Evolutionary conservation across 225 moss, liverwort and hornwort species (phyloP), one percentile per base, ranked within the genome.

Genomic region (Takakia lepidozioides): DNA sequence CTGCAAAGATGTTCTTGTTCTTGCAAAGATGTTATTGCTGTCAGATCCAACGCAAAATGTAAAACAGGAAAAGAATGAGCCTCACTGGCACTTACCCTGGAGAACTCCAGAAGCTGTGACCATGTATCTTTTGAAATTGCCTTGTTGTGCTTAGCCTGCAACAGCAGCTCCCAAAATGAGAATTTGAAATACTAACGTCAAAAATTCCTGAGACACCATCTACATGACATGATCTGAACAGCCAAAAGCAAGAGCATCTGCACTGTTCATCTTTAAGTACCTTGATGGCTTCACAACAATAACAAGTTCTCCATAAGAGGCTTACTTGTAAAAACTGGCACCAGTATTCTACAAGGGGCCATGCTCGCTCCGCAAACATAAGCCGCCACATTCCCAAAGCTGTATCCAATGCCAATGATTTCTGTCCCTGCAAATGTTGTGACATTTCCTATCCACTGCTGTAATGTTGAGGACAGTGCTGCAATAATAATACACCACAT

Each of bases 51-150:
- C n/a, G n/a, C n/a, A n/a, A n/a, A n/a, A n/a, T n/a, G n/a, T n/a
- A n/a, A n/a, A n/a, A n/a, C n/a, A n/a, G n/a, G n/a, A n/a, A n/a
- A n/a, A n/a, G n/a, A n/a, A n/a, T n/a, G n/a, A n/a, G n/a, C n/a
- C n/a, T n/a, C n/a, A n/a, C n/a, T n/a, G n/a, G n/a, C n/a, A 68
- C 73, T 71, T 67, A 92, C 91, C 78, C 82, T 73, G 40, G 91
- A 92, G 63, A 92, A 92, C 57, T 92, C 91, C 26, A 92, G 81
- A 42, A 92, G 86, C 66, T 92, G 91, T 28, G 87, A 79, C 91
- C 91, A 92, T 34, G 91, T 92, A 55, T 92, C 91, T 63, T 84
- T 92, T 2, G 91, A 92, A 46, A 92, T 92, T 29, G 91, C 91
- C 59, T 92, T 92, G 69, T 92, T 92, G 67, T 92, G 91, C 67